Evolutionary conservation across 805 yeast species (phyloP), one percentile per base, ranked within the genome.

Genomic region (Metschnikowia colocasiae): DNA sequence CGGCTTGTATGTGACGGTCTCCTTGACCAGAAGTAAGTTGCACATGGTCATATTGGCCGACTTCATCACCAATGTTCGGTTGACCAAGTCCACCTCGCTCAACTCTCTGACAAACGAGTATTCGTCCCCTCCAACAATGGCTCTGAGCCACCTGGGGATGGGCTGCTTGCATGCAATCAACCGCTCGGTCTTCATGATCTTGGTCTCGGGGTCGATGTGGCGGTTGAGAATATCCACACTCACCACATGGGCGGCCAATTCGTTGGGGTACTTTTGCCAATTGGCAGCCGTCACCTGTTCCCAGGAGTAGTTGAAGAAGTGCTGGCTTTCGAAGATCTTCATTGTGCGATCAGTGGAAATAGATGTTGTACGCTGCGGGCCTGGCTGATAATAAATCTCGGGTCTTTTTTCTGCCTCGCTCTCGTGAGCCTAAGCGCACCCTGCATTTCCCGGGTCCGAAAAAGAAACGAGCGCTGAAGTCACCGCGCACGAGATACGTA

Each of bases 221-320:
- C 98, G 75, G 49, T 85, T 74, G 27, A 92, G 66, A 1, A 89
- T 88, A 63, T 92, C 99, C 16, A 94, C 98, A 1, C 94, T 94
- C 25, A 88, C 84, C 8, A 92, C 99, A 65, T 92, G 99, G 0
- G 95, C 79, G 6, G 96, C 83, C 49, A 84, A 75, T 57, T 90
- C 95, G 63, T 94, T 92, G n/a, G 99, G 99, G 67, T 92, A 92
- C 58, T 92, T 92, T 55, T 80, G 82, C 99, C 99, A 92, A 67
- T 91, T 90, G 43, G 98, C 97, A 1, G 95, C 90, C 0, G 96
- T 85, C 22, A 92, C 96, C 57, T 86, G 89, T 22, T 86, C 95
- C 97, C 98, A 92, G 0, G 95, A 80, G 61, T 94, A 91, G 46
- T 81, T 71, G 64, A 89, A 92, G 35, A 68, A 72, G 63, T 86